Evolutionary conservation across 1,139 yeast genomes (phyloP).

Genomic region (Geotrichum carabidarum): DNA sequence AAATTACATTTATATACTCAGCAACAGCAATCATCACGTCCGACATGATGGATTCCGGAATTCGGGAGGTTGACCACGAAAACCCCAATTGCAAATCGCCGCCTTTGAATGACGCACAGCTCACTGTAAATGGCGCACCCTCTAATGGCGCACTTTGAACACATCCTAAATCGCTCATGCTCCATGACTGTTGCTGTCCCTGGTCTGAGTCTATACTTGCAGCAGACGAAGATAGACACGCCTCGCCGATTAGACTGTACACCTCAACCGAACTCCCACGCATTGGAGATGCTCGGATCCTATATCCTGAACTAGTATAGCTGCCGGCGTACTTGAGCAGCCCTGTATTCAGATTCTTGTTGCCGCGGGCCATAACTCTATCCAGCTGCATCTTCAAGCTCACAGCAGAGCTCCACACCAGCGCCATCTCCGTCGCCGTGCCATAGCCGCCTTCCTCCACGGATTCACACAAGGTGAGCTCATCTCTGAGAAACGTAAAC

Average conservation of each 20-base stretch:
- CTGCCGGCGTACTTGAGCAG: neutral
- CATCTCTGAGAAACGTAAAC: neutral
- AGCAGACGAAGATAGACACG: neutral
- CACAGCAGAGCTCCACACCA: constrained; percentile 4
- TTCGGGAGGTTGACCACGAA: neutral
- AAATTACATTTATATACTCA: neutral
- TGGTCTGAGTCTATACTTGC: neutral
- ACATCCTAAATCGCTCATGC: neutral
- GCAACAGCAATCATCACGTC: neutral
- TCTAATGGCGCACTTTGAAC: neutral
- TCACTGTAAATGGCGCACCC: neutral
- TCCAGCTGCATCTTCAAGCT: neutral
- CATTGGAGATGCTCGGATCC: neutral
- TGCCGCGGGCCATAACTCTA: neutral
- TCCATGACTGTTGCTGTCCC: neutral
- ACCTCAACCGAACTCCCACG: neutral
- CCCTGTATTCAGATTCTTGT: constrained; percentile 1
- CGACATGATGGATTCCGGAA: neutral
- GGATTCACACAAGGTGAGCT: neutral
- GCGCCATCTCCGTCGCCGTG: constrained; percentile 8
- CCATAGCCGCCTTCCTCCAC: neutral
- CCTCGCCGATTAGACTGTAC: neutral
- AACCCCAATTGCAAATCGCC: neutral
- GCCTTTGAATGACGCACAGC: neutral
- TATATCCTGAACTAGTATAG: too few relatives aligned